These are phyloP conservation scores for Symbiotaphrina buchneri DNA, from an alignment of 495 filamentous ascomycete species.

Conservation along the genomic window DNA sequence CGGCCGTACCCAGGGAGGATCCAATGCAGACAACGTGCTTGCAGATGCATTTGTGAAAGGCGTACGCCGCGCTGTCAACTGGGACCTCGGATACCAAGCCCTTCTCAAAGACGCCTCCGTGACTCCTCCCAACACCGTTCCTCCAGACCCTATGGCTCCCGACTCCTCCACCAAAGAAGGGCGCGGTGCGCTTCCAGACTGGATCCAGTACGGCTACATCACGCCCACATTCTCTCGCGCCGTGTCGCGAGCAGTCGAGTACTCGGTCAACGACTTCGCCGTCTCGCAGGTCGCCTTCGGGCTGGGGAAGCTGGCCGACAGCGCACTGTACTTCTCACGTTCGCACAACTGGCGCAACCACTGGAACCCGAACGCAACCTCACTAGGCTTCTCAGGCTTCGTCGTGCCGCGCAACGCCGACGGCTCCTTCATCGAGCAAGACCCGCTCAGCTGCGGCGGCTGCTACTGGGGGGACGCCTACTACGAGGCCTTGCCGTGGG, in stretches of 20 bases:
- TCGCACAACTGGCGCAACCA: slow-evolving; percentile 52
- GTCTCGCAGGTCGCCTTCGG: slow-evolving; percentile 17
- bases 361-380: slow-evolving; percentile 34
- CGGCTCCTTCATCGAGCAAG: slow-evolving; percentile 30
- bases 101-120: slow-evolving; percentile 53
- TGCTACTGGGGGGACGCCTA: slow-evolving; percentile 46
- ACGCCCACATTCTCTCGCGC: slow-evolving; percentile 36
- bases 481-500: slow-evolving; percentile 45
- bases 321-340: slow-evolving; percentile 35
- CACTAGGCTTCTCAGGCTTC: slow-evolving; percentile 37
- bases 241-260: slow-evolving; percentile 45
- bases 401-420: slow-evolving; percentile 31
- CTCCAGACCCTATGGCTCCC: slow-evolving; percentile 32
- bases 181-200: slow-evolving; percentile 46
- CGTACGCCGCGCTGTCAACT: too few relatives aligned
- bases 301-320: slow-evolving; percentile 25
- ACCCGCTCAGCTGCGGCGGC: slow-evolving; percentile 37
- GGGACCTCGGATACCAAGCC: slow-evolving; percentile 39
- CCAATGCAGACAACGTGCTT: too few relatives aligned
- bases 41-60: too few relatives aligned
- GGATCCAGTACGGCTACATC: slow-evolving; percentile 39
- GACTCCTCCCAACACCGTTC: slow-evolving; percentile 29
- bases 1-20: too few relatives aligned
- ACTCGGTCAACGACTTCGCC: slow-evolving; percentile 10
- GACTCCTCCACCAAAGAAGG: slow-evolving; percentile 48